Evolutionary conservation across 2,329 filamentous ascomycete genomes (phyloP).

Genomic region (Hirsutella rhossiliensis): DNA sequence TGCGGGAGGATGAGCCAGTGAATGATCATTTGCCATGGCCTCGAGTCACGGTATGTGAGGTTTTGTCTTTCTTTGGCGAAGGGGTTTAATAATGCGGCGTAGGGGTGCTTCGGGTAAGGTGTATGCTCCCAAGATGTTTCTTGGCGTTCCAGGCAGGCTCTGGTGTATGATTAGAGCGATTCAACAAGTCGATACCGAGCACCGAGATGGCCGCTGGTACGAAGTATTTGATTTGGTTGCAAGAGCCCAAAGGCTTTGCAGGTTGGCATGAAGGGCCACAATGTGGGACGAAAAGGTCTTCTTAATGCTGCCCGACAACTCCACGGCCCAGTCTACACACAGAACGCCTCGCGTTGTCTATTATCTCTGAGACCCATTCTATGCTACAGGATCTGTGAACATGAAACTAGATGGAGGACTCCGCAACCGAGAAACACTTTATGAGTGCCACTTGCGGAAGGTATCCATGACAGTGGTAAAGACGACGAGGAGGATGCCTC

Average conservation of each 20-base stretch:
- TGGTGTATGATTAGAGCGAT: not conserved
- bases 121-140: not conserved
- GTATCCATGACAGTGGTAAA: conserved; percentile 89
- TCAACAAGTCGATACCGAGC: not conserved
- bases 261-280: no score
- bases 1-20: not conserved
- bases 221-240: not conserved
- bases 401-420: no score
- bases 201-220: not conserved
- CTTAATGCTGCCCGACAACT: no score
- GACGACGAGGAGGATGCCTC: conserved; percentile 66
- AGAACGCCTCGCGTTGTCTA: no score
- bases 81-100: not conserved
- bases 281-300: no score
- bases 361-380: no score
- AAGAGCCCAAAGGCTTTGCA: no score
- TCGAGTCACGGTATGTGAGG: not conserved
- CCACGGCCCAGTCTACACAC: no score
- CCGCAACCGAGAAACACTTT: not conserved
- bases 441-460: conserved; percentile 51
- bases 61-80: not conserved
- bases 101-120: not conserved
- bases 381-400: no score
- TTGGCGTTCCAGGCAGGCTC: not conserved
- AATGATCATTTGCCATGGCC: not conserved